Percentiles rank a stretch among this genome's conserved stretches.
phyloP scores from a whole-genome alignment of 306 rosid species.

The Astragalus membranaceus region DNA sequence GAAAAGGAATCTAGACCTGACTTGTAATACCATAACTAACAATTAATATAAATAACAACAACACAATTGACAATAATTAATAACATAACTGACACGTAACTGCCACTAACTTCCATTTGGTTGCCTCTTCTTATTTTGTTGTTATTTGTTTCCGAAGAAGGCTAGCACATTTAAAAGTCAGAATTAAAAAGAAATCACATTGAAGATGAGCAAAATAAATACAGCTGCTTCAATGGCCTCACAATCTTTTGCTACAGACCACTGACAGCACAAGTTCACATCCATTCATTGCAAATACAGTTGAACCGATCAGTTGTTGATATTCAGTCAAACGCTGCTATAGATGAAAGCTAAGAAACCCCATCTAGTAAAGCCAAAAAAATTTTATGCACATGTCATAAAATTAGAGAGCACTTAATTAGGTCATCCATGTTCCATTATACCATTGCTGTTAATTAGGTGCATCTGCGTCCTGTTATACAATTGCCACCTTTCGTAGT shows the following conservation, averaged over 20 bases:
- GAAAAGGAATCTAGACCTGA: not conserved
- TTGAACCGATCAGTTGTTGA: not conserved
- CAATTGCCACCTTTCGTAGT: not conserved
- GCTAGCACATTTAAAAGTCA: not conserved
- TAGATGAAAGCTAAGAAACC: not conserved
- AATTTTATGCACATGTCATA: not conserved
- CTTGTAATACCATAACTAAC: too few relatives aligned
- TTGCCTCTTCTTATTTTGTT: too few relatives aligned
- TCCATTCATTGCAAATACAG: not conserved
- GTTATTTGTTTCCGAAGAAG: too few relatives aligned
- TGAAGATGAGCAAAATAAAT: not conserved
- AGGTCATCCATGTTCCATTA: not conserved
- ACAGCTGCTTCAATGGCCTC: not conserved
- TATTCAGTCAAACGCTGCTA: not conserved
- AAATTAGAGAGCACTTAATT: not conserved
- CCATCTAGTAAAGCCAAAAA: not conserved
- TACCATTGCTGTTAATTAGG: not conserved
- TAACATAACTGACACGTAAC: too few relatives aligned
- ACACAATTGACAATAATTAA: too few relatives aligned
- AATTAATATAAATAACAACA: too few relatives aligned
- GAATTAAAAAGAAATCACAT: not conserved
- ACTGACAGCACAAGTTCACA: not conserved
- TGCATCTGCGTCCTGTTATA: too few relatives aligned
- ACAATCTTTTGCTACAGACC: not conserved
- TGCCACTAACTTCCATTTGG: too few relatives aligned